Conservation (phyloP, 192 early-diverging fungal species). For the Mortierella hygrophila region DNA sequence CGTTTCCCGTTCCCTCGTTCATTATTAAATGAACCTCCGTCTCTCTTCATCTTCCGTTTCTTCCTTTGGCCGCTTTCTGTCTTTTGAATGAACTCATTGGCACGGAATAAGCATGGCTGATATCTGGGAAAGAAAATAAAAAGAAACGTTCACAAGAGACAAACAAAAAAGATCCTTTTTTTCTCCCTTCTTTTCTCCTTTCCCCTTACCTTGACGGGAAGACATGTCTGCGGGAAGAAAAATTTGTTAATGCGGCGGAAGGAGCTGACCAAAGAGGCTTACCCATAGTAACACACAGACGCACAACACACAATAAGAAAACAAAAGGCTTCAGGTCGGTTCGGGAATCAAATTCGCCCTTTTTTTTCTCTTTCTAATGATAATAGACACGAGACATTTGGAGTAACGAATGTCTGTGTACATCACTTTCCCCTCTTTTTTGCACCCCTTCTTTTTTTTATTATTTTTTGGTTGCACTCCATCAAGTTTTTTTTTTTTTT, state of each 20-base stretch:
- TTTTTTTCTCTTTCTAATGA: background rate
- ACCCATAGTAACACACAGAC: background rate
- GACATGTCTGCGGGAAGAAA: background rate
- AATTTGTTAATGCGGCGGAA: no score
- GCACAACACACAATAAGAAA: background rate
- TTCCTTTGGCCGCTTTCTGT: background rate
- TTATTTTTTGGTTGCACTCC: background rate
- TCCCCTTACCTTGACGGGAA: background rate
- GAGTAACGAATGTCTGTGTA: background rate
- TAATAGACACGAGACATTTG: background rate
- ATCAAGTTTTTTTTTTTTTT: background rate
- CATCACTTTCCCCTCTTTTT: background rate
- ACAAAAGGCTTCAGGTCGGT: background rate
- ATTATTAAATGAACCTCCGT: background rate
- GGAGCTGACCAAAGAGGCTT: background rate
- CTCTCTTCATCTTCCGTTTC: background rate
- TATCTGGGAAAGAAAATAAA: background rate
- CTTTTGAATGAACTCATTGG: background rate
- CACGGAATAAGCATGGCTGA: constrained; percentile 4
- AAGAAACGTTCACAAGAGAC: background rate
- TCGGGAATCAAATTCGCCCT: constrained; percentile 22
- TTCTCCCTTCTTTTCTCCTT: background rate
- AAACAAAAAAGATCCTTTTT: constrained; percentile 5
- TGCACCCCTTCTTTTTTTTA: background rate
- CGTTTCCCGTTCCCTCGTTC: background rate